A percentile compares a stretch with the other conserved stretches of the same genome.
Conservation (phyloP, 2,329 filamentous ascomycete species). For the Cercospora nicotianae region DNA sequence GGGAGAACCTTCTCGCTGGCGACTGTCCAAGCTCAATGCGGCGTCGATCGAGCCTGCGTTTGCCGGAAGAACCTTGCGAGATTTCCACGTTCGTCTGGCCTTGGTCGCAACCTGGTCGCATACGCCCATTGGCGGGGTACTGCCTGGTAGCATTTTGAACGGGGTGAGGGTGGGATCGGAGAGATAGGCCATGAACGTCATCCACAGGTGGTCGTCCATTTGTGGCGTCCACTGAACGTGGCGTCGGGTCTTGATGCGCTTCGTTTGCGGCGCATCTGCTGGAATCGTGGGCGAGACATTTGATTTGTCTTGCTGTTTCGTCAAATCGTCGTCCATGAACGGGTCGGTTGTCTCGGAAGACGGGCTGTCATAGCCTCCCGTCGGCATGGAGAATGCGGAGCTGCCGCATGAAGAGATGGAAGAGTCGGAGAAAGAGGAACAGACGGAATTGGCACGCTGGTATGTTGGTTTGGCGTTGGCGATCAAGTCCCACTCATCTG, state of each 20-base stretch:
- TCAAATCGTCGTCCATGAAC: conserved; percentile 43
- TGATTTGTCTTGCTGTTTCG: conserved; percentile 28
- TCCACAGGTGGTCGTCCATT: conserved; percentile 67
- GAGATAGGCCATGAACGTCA: conserved; percentile 65
- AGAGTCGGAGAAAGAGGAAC: conserved; percentile 62
- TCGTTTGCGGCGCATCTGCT: conserved; percentile 35
- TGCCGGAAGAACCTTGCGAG: conserved; percentile 38
- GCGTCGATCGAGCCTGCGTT: conserved; percentile 34
- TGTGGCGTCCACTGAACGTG: conserved; percentile 57
- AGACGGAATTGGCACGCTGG: conserved; percentile 57
- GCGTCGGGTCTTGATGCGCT: conserved; percentile 47
- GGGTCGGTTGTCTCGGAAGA: conserved; percentile 60
- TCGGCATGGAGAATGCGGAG: conserved; percentile 44
- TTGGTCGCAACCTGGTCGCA: conserved; percentile 63
- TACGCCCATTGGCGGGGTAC: conserved; percentile 62
- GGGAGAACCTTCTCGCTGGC: conserved; percentile 40
- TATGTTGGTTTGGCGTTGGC: conserved; percentile 38
- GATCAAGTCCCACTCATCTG: conserved; percentile 38
- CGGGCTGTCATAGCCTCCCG: conserved; percentile 60
- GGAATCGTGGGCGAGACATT: conserved; percentile 30
- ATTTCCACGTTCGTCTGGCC: conserved; percentile 62
- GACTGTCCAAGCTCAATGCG: conserved; percentile 24
- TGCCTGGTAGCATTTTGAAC: conserved; percentile 66
- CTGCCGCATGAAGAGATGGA: conserved; percentile 62
- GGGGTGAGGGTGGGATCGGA: conserved; percentile 66